Evolutionary conservation across 805 yeast genomes (phyloP).

Genomic region (Lachancea waltii): DNA sequence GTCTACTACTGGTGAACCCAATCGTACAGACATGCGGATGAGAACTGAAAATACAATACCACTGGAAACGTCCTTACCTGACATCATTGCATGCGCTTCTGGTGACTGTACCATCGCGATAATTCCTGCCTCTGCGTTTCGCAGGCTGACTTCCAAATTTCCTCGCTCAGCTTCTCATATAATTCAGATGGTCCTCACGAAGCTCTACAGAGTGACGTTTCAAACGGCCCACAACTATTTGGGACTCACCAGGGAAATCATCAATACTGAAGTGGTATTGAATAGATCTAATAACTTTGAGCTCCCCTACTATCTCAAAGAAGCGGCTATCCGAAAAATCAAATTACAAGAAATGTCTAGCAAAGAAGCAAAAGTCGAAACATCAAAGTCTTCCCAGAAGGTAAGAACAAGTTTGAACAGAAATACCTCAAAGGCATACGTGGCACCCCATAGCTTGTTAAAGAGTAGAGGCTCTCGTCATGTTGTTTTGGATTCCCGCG

Average conservation of each 20-base stretch:
- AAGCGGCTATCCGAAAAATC: slow-evolving; percentile 45
- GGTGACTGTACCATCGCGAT: slow-evolving; percentile 80
- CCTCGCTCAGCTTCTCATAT: slow-evolving; percentile 92
- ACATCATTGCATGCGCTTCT: slow-evolving; percentile 68
- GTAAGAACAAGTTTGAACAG: background rate
- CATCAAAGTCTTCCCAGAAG: background rate
- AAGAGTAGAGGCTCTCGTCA: slow-evolving; percentile 35
- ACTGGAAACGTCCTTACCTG: slow-evolving; percentile 19
- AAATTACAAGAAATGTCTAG: slow-evolving; percentile 15
- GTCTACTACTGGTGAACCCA: background rate
- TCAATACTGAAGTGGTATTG: slow-evolving; percentile 63
- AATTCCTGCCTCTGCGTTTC: slow-evolving; percentile 80
- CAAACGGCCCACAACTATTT: slow-evolving; percentile 83
- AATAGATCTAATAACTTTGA: slow-evolving; percentile 44
- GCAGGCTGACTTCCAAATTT: slow-evolving; percentile 59
- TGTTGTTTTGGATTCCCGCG: slow-evolving; percentile 48
- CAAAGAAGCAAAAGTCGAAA: background rate
- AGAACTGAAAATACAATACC: background rate
- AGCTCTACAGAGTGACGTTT: slow-evolving; percentile 84
- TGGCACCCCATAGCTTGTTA: slow-evolving; percentile 5
- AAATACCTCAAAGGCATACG: background rate
- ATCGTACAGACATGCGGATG: background rate
- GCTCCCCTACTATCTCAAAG: slow-evolving; percentile 60
- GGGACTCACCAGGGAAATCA: slow-evolving; percentile 75
- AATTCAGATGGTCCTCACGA: slow-evolving; percentile 82